These are phyloP conservation scores for Microcyclospora pomicola DNA, from an alignment of 2,329 filamentous ascomycete genomes.

Conservation along the genomic window DNA sequence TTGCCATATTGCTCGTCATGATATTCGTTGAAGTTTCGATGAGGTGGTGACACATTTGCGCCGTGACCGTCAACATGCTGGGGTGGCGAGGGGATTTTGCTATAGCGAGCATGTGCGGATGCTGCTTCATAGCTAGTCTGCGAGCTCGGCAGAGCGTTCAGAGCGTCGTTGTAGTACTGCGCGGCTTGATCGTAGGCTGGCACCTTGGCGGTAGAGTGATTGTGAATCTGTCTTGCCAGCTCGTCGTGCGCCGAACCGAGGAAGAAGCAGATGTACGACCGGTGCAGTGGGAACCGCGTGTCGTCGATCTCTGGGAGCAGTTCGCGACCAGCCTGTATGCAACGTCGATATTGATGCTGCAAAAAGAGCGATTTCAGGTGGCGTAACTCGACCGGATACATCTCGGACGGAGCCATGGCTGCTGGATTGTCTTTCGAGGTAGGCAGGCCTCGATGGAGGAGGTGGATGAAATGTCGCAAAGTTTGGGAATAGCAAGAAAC, in stretches of 20 bases:
- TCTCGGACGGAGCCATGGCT: not conserved
- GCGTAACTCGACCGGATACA: constrained; percentile 14
- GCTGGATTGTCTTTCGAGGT: too few relatives aligned
- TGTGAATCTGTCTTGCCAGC: constrained; percentile 32
- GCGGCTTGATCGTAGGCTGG: constrained; percentile 27
- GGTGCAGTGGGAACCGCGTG: constrained; percentile 8
- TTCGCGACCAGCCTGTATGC: constrained; percentile 18
- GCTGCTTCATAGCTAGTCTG: not conserved
- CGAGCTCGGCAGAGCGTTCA: constrained; percentile 10
- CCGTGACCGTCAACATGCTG: not conserved
- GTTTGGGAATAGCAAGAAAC: not conserved
- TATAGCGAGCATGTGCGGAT: not conserved
- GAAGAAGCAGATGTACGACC: constrained; percentile 33
- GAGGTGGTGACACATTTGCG: too few relatives aligned
- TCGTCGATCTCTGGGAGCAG: constrained; percentile 9
- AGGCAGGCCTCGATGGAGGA: too few relatives aligned
- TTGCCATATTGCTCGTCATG: too few relatives aligned
- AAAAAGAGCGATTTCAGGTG: constrained; percentile 20
- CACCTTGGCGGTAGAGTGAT: constrained; percentile 33
- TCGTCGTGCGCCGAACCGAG: constrained; percentile 32
- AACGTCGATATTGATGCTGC: constrained; percentile 17
- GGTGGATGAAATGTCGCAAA: too few relatives aligned
- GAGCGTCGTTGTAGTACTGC: constrained; percentile 23
- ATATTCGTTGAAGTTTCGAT: too few relatives aligned
- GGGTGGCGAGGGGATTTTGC: not conserved